Conservation (phyloP, 345 rosid species). For the Aegle marmelos region DNA sequence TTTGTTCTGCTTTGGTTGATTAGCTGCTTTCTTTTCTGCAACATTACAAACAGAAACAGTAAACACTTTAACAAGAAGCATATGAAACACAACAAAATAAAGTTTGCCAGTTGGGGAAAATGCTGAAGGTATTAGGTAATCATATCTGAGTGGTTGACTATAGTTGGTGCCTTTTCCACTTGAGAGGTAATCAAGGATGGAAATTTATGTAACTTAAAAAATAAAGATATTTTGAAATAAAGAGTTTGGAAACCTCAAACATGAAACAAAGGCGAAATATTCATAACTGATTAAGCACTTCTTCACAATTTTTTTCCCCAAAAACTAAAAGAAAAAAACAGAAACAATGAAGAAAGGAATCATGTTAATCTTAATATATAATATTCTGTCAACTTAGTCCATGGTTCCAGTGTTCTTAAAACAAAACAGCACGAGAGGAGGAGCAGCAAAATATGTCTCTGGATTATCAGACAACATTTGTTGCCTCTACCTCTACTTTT, state of each 20-base stretch:
- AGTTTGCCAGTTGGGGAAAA: conserved; percentile 11
- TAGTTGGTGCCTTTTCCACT: not conserved
- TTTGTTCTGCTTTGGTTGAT: conserved; percentile 62
- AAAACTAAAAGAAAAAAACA: not conserved
- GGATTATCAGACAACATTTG: not conserved
- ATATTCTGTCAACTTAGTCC: not conserved
- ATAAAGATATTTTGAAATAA: not conserved
- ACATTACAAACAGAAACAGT: conserved; percentile 17
- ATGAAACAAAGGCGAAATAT: not conserved
- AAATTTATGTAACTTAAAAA: not conserved
- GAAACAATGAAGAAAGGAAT: not conserved
- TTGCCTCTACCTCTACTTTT: not conserved
- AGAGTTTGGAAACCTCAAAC: not conserved
- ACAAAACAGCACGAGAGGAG: not conserved
- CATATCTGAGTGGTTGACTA: conserved; percentile 9
- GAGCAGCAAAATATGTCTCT: not conserved
- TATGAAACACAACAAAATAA: not conserved
- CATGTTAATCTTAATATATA: not conserved
- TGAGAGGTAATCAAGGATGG: conserved; percentile 4
- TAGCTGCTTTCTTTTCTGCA: conserved; percentile 70
- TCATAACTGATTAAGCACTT: not conserved
- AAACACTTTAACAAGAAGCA: conserved; percentile 10
- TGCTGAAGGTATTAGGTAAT: conserved; percentile 13
- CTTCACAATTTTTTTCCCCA: not conserved
- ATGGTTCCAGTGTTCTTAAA: not conserved